These are phyloP conservation scores for Ceriops zippeliana DNA, from an alignment of 345 rosid genomes.

Conservation along the genomic window DNA sequence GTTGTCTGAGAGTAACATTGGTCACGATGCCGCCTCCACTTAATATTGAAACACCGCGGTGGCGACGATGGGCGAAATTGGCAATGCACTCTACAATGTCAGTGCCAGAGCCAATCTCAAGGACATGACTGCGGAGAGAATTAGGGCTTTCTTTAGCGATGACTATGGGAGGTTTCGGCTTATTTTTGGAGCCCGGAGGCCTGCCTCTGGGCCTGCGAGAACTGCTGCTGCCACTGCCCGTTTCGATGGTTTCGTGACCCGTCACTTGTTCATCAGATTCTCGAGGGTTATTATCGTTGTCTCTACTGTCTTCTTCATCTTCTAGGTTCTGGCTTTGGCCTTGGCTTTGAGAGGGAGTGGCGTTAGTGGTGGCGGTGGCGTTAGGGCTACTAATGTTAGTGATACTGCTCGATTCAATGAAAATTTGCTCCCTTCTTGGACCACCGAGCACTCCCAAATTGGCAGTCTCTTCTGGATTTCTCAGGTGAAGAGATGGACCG, in stretches of 20 bases:
- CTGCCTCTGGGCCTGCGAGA: conserved; percentile 79
- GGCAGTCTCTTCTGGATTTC: conserved; percentile 33
- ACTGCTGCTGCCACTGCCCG: conserved; percentile 46
- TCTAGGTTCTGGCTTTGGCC: conserved; percentile 35
- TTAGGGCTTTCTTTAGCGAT: conserved; percentile 85
- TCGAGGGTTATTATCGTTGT: conserved; percentile 18
- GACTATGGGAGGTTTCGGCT: conserved; percentile 63
- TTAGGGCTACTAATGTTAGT: conserved; percentile 26
- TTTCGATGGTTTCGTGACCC: conserved; percentile 32
- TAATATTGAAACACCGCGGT: conserved; percentile 71
- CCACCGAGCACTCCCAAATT: conserved; percentile 40
- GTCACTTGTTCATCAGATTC: conserved; percentile 28
- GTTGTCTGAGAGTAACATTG: conserved; percentile 76
- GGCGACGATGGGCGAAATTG: conserved; percentile 58
- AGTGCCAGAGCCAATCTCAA: conserved; percentile 69
- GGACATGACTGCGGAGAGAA: conserved; percentile 76
- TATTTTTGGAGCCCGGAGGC: conserved; percentile 89
- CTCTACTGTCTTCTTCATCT: conserved; percentile 46
- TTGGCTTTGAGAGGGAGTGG: conserved; percentile 17
- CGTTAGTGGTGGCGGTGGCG: conserved; percentile 27
- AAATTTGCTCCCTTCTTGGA: conserved; percentile 52
- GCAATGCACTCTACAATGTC: conserved; percentile 68
- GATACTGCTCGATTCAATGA: conserved; percentile 28
- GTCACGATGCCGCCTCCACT: conserved; percentile 79
- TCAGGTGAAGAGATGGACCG: conserved; percentile 43